Percentiles rank a stretch among this genome's conserved stretches.
Conservation (phyloP, 2,329 filamentous ascomycete species). For the Sodiomyces alkalinus region DNA sequence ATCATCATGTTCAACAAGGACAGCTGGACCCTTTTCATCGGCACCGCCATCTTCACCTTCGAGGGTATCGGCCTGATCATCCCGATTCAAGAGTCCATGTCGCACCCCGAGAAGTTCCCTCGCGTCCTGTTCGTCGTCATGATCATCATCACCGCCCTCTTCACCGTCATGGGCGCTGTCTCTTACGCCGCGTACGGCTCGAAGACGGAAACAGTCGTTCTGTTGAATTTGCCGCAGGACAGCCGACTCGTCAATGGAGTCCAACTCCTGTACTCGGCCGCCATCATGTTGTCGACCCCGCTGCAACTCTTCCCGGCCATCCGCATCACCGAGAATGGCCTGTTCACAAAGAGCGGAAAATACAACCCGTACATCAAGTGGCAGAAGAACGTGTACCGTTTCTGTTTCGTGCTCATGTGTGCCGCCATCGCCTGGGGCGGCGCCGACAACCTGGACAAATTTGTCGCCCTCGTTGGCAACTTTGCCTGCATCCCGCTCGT, state of each 20-base stretch:
- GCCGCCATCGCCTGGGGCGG: constrained; percentile 82
- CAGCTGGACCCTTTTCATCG: constrained; percentile 95
- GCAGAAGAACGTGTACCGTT: constrained; percentile 97
- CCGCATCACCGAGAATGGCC: constrained; percentile 83
- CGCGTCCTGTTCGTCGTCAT: constrained; percentile 79
- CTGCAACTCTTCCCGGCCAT: constrained; percentile 97
- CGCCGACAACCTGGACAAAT: constrained; percentile 77
- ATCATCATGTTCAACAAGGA: constrained; percentile 80
- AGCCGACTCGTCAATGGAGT: constrained; percentile 90
- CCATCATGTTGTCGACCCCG: constrained; percentile 90
- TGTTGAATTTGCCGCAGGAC: constrained; percentile 92
- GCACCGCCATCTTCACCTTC: constrained; percentile 84
- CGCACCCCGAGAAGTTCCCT: constrained; percentile 77
- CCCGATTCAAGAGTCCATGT: constrained; percentile 68
- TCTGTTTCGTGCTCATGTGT: constrained; percentile 79
- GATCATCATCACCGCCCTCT: constrained; percentile 86
- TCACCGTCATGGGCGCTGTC: constrained; percentile 79
- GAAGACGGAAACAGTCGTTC: constrained; percentile 87
- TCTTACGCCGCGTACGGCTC: constrained; percentile 95
- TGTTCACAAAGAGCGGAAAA: constrained; percentile 90
- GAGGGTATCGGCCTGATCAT: constrained; percentile 66
- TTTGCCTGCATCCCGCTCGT: constrained; percentile 63
- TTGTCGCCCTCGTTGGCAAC: constrained; percentile 58
- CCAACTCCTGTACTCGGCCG: constrained; percentile 92
- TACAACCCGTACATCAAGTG: constrained; percentile 98